phyloP scores from a whole-genome alignment of 2,329 filamentous ascomycete species.

The Zasmidium citrigriseum region DNA sequence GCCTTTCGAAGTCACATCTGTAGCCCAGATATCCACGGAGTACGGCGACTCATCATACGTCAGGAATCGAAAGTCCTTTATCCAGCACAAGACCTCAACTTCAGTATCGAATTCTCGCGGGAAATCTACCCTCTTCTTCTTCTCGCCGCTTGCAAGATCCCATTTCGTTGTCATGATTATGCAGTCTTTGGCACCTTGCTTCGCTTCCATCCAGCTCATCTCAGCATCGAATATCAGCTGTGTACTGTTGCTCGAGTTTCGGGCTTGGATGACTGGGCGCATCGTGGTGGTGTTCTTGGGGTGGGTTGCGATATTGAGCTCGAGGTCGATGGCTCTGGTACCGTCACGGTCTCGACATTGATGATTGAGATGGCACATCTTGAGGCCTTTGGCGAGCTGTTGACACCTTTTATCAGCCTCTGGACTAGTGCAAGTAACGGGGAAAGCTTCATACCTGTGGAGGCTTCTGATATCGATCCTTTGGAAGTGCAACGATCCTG shows the following conservation, averaged over 20 bases:
- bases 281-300: conserved; percentile 5
- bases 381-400: conserved; percentile 10
- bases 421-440: background rate
- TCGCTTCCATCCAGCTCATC: conserved; percentile 9
- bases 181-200: conserved; percentile 8
- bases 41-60: conserved; percentile 9
- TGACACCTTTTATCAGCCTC: background rate
- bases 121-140: conserved; percentile 6
- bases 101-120: background rate
- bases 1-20: conserved; percentile 12
- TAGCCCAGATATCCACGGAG: conserved; percentile 13
- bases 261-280: conserved; percentile 5
- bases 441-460: conserved; percentile 3
- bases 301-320: conserved; percentile 6
- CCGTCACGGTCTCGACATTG: conserved; percentile 4
- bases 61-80: conserved; percentile 16
- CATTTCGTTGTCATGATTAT: conserved; percentile 8
- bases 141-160: conserved; percentile 2
- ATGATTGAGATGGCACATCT: conserved; percentile 6
- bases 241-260: conserved; percentile 6
- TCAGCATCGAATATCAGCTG: conserved; percentile 6
- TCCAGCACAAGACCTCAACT: conserved; percentile 9
- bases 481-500: conserved; percentile 4
- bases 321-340: conserved; percentile 6
- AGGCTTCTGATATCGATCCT: background rate